A percentile compares a stretch with the other conserved stretches of the same genome.
phyloP scores from a whole-genome alignment of 352 stramenopile genomes.

The Phytophthora litchii region DNA sequence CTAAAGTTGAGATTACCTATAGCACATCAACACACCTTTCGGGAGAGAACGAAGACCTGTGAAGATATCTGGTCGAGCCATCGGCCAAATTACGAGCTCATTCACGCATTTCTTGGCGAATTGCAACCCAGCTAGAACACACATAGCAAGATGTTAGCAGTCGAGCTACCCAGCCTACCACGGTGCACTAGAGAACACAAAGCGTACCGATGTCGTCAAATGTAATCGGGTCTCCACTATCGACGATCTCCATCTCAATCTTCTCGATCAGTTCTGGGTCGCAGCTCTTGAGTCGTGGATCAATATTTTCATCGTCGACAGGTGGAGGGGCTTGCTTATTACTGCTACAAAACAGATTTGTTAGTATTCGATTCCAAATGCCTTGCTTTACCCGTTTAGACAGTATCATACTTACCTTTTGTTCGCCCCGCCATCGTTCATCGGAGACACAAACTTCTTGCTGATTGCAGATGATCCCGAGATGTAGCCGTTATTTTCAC shows the following conservation, averaged over 20 bases:
- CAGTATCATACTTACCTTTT: slow-evolving; percentile 14
- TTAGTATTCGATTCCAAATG: slow-evolving; percentile 6
- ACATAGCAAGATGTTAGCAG: not conserved
- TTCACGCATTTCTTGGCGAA: slow-evolving; percentile 98
- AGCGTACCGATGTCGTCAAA: slow-evolving; percentile 97
- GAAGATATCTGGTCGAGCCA: slow-evolving; percentile 98
- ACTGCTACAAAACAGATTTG: slow-evolving; percentile 9
- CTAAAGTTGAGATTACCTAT: not conserved
- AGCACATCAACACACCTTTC: slow-evolving; percentile 58
- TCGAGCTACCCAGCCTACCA: not conserved
- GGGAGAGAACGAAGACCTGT: slow-evolving; percentile 93
- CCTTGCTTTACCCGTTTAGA: not conserved
- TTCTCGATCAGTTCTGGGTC: slow-evolving; percentile 96
- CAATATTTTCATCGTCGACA: slow-evolving; percentile 86
- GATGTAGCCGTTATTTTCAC: slow-evolving; percentile 31
- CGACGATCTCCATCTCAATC: slow-evolving; percentile 98
- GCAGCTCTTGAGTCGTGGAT: slow-evolving; percentile 93
- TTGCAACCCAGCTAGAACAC: slow-evolving; percentile 88
- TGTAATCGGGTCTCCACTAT: slow-evolving; percentile 91
- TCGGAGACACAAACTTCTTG: slow-evolving; percentile 81
- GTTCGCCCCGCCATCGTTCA: slow-evolving; percentile 32
- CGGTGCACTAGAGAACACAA: not conserved
- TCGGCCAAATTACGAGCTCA: slow-evolving; percentile 99
- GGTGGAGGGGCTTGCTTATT: slow-evolving; percentile 21
- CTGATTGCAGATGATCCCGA: slow-evolving; percentile 45